phyloP scores from a whole-genome alignment of 768 basidiomycete species.

The Lyophyllum semitale region DNA sequence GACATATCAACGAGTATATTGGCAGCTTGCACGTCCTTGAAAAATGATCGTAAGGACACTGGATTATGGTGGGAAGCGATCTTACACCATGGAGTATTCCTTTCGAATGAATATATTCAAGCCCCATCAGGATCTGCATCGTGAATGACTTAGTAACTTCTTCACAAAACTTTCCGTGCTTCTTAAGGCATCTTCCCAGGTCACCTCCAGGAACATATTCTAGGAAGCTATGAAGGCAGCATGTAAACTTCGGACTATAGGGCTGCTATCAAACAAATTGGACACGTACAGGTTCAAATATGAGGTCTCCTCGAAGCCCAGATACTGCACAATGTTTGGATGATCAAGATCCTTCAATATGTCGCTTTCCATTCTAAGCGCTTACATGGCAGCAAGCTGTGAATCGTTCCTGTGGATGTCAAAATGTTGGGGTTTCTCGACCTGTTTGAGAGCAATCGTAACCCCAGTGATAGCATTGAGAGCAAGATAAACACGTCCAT shows the following conservation, averaged over 20 bases:
- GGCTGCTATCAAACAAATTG: too few relatives aligned
- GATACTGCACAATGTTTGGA: slow-evolving; percentile 95
- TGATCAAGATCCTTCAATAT: slow-evolving; percentile 96
- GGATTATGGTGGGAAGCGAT: neutral
- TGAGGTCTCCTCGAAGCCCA: slow-evolving; percentile 91
- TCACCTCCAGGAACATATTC: slow-evolving; percentile 99
- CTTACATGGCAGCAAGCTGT: slow-evolving; percentile 84
- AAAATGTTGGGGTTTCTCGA: slow-evolving; percentile 92
- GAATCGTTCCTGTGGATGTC: slow-evolving; percentile 89
- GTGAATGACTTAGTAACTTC: slow-evolving; percentile 93
- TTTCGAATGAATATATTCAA: slow-evolving; percentile 90
- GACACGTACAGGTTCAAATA: slow-evolving; percentile 83
- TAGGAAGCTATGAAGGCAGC: slow-evolving; percentile 71
- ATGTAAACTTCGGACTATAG: too few relatives aligned
- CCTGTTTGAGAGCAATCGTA: slow-evolving; percentile 99
- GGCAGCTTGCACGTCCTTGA: slow-evolving; percentile 93
- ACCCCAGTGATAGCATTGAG: slow-evolving; percentile 96
- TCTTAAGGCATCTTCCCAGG: slow-evolving; percentile 84
- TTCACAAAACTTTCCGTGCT: slow-evolving; percentile 92
- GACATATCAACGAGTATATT: slow-evolving; percentile 94
- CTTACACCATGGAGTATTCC: slow-evolving; percentile 90
- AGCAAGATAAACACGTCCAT: slow-evolving; percentile 94
- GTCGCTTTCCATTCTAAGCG: slow-evolving; percentile 93
- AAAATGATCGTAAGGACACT: neutral
- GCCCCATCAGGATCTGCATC: slow-evolving; percentile 84